Base-by-base conservation (phyloP, 495 filamentous ascomycete genomes). In the Neurospora sp. region DNA sequence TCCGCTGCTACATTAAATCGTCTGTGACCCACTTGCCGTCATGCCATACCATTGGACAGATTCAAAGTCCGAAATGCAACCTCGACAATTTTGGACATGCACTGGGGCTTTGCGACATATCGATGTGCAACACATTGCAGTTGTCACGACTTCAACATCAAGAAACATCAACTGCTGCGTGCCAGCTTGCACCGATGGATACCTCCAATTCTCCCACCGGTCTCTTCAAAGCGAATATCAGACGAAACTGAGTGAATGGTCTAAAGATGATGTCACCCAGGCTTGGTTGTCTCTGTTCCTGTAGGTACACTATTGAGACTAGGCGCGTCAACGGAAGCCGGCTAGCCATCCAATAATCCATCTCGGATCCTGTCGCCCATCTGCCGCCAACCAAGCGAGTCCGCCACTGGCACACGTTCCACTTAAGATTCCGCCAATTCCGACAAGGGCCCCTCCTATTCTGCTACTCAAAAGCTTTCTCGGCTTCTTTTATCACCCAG, bases 401-500 rank as follows among this genome's bases (percentile, higher is more conserved):
- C 53, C 53, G 22, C 53, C 53, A 61, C 22, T 59, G 27, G 27
- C 9, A 12, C 22, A 35, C 27, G 27, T 31, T 35, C 44, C 47
- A 59, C 22, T 14, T 20, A 22, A 59, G 22, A 59, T 61, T 31
- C 53, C 53, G 53, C 53, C 53, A 61, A 61, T 61, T 61, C 53
- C 53, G 53, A 61, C 45, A 53, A 53, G 45, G 45, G 10, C 20
- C 53, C 53, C 53, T 61, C 53, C 4, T 31, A 16, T 4, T 9
- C 42, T 45, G 8, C 42, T 45, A 9, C 47, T 31, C 9, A 59
- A 59, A 59, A 59, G 47, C 20, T 31, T 41, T 47, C 74, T 80
- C 77, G 78, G 78, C 75, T 75, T 79, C 73, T 77, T 74, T 71
- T 69, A 45, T 40, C 42, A 68, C 42, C 69, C 70, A 27, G 44